Evolutionary conservation across 441 rosid genomes (phyloP), one percentile per base, ranked within the genome.

Genomic region (Adansonia gregorii): DNA sequence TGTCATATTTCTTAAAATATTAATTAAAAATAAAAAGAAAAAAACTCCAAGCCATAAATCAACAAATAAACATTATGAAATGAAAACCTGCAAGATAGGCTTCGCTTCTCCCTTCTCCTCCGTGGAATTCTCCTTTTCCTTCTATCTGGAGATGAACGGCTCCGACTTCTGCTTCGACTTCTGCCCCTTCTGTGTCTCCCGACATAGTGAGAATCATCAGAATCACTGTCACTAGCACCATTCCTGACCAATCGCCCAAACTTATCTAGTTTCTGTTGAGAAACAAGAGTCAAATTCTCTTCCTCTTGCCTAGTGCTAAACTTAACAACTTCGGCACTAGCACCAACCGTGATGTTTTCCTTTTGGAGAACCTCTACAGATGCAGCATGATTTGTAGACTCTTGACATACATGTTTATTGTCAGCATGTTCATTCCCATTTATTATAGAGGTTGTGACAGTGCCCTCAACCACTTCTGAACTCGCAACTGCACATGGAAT

Each of bases 151-250:
- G 91, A 90, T 72, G 94, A 87, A 14, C 76, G 74, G 77, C 86
- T 84, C 31, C 67, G 63, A 70, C 87, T 83, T 74, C 86, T 82
- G 75, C 86, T 81, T 41, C 70, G 71, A 61, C 75, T 55, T 78
- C 88, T 83, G 63, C 83, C 83, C 76, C 84, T 86, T 79, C 70
- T 85, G 75, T 9, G 83, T 81, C 84, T 82, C 75, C 80, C 54
- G 51, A 43, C 51, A 75, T 78, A 65, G 46, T 0, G 74, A 31
- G 76, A 83, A 80, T 91, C 90, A 76, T 89, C 89, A 22, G 91
- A 87, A 51, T 91, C 90, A 80, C 90, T 90, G 46, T 88, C 94
- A 84, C 88, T 90, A 60, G 67, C 85, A 83, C 84, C 89, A 76
- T 90, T 78, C 74, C 86, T 83, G 58, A 84, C 78, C 80, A 87